Evolutionary conservation across 2,329 filamentous ascomycete species (phyloP).

Genomic region (Fusarium fracticaudum): DNA sequence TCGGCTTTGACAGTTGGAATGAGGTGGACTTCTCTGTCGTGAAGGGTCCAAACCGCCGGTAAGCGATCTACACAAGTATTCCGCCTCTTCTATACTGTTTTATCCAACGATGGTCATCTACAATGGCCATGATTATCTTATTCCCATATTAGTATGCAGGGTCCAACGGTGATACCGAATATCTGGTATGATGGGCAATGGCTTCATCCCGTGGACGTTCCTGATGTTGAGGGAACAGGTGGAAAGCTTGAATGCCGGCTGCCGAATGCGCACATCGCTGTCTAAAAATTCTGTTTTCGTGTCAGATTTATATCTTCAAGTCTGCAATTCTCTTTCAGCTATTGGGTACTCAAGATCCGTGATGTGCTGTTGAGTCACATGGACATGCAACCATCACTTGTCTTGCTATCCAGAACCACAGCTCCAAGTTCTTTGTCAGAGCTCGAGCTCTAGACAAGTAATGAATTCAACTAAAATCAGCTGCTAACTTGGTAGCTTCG

Average conservation of each 20-base stretch:
- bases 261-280: background rate
- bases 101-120: accelerated
- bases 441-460: background rate
- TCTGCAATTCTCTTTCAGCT: background rate
- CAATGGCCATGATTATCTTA: accelerated
- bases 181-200: accelerated
- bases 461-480: accelerated
- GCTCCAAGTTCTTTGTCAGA: background rate
- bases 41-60: background rate
- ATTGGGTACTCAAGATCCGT: background rate
- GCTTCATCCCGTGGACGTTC: background rate
- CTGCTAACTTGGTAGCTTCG: accelerated
- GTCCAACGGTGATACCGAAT: background rate
- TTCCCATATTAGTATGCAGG: accelerated
- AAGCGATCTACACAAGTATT: background rate
- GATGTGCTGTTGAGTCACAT: background rate
- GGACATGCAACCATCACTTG: background rate
- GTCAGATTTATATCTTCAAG: accelerated
- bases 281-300: accelerated
- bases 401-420: too few relatives aligned
- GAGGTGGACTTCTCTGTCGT: background rate
- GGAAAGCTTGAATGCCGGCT: background rate
- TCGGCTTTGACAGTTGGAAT: background rate
- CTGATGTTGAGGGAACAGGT: background rate
- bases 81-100: background rate